Evolutionary conservation across 805 yeast species (phyloP).

Genomic region (Yarrowia hollandica): DNA sequence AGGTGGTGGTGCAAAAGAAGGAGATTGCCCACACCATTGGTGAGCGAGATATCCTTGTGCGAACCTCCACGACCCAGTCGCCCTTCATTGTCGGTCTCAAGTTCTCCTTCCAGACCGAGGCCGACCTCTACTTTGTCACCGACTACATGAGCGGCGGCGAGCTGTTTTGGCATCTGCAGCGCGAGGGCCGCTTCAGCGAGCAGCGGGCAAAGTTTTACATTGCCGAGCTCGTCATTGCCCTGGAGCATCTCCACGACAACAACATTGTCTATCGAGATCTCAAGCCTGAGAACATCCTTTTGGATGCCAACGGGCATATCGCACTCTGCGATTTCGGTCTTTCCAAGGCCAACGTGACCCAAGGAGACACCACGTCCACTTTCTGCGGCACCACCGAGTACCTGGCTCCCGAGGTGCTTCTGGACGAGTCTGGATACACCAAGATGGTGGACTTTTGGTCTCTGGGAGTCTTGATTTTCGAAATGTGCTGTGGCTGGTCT

Average conservation of each 20-base stretch:
- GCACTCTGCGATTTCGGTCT: slow-evolving; percentile 97
- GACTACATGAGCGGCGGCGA: slow-evolving; percentile 99
- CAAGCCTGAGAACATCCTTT: slow-evolving; percentile 92
- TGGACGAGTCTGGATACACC: slow-evolving; percentile 95
- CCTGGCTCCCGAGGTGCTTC: slow-evolving; percentile 91
- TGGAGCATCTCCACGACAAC: slow-evolving; percentile 92
- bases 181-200: slow-evolving; percentile 91
- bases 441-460: slow-evolving; percentile 99
- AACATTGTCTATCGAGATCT: slow-evolving; percentile 95
- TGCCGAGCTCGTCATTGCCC: slow-evolving; percentile 89
- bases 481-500: slow-evolving; percentile 99
- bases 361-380: slow-evolving; percentile 89
- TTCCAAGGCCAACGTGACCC: slow-evolving; percentile 85
- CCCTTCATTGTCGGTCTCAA: slow-evolving; percentile 96
- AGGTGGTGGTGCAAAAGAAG: slow-evolving; percentile 92
- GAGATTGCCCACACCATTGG: slow-evolving; percentile 98
- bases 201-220: slow-evolving; percentile 95
- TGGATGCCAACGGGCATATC: slow-evolving; percentile 96
- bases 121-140: slow-evolving; percentile 88
- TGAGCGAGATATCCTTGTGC: slow-evolving; percentile 89
- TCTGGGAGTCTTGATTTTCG: slow-evolving; percentile 91
- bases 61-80: slow-evolving; percentile 83
- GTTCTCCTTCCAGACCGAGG: slow-evolving; percentile 92
- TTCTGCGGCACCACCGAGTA: slow-evolving; percentile 99
- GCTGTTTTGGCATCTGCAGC: slow-evolving; percentile 93